Conservation (phyloP, 495 filamentous ascomycete species). For the Penicillium waksmanii region DNA sequence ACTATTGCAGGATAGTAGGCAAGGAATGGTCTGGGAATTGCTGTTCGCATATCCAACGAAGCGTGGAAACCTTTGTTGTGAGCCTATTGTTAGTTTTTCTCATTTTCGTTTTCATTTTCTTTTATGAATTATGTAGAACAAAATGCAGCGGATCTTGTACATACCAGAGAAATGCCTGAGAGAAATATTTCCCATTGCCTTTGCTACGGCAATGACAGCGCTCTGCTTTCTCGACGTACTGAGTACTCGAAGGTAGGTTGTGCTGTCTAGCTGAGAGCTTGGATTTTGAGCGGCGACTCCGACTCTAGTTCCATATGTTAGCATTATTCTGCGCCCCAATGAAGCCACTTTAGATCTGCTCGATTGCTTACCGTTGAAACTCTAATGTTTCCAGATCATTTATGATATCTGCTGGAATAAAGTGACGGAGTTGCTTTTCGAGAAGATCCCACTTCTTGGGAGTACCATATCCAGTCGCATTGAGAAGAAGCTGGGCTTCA, state of each 20-base stretch:
- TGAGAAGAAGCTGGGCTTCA: conserved; percentile 46
- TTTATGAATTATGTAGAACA: not conserved
- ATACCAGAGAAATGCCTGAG: conserved; percentile 40
- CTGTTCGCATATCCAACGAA: conserved; percentile 35
- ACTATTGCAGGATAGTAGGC: conserved; percentile 39
- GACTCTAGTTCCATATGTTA: conserved; percentile 18
- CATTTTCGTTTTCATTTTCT: not conserved
- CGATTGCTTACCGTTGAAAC: conserved; percentile 28
- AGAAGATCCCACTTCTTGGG: conserved; percentile 1
- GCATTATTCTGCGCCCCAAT: not conserved
- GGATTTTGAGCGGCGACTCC: conserved; percentile 31
- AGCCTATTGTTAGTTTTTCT: not conserved
- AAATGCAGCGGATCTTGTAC: not conserved
- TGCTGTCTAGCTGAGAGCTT: conserved; percentile 28
- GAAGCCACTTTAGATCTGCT: not conserved
- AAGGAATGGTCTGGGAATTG: conserved; percentile 32
- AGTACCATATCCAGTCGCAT: conserved; percentile 46
- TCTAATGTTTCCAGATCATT: conserved; percentile 33
- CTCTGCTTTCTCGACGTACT: conserved; percentile 15
- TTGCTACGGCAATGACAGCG: conserved; percentile 21
- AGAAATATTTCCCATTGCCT: conserved; percentile 28
- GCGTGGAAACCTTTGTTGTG: conserved; percentile 29
- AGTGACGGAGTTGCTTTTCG: conserved; percentile 42
- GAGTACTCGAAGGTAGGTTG: conserved; percentile 39
- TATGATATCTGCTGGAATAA: conserved; percentile 17